phyloP scores from a whole-genome alignment of 345 rosid species.

The Hevea brasiliensis region DNA sequence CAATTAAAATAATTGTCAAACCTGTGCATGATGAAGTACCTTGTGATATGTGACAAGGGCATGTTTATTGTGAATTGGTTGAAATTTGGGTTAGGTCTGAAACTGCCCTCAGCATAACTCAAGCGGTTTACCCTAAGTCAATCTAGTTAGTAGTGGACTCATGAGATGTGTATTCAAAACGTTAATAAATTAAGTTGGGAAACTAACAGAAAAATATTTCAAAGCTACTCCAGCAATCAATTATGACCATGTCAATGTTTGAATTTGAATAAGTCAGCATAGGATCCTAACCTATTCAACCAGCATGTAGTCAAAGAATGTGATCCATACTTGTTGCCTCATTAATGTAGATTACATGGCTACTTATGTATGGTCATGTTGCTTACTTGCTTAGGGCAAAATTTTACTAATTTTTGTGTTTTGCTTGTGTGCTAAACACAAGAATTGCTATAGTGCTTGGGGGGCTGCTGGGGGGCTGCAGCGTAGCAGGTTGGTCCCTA shows the following conservation, averaged over 20 bases:
- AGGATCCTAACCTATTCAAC: not conserved
- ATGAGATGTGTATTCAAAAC: not conserved
- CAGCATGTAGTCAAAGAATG: conserved; percentile 1
- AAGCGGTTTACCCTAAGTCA: not conserved
- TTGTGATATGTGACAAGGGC: not conserved
- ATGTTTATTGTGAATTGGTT: not conserved
- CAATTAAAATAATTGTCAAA: not conserved
- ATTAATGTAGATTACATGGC: not conserved
- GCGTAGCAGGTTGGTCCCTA: not conserved
- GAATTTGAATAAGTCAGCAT: not conserved
- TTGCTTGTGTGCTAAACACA: not conserved
- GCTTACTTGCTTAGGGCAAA: not conserved
- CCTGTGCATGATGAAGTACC: not conserved
- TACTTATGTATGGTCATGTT: not conserved
- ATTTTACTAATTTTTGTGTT: not conserved
- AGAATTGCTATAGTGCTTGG: not conserved
- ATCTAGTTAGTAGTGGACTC: not conserved
- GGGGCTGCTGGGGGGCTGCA: too few relatives aligned
- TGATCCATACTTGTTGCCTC: not conserved
- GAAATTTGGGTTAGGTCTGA: not conserved
- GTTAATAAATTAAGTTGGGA: not conserved
- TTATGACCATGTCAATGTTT: not conserved
- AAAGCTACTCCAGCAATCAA: not conserved
- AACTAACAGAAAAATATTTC: not conserved
- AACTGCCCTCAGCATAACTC: not conserved